These are phyloP conservation scores for Rosa lucieae DNA, from an alignment of 306 rosid species.

Conservation along the genomic window DNA sequence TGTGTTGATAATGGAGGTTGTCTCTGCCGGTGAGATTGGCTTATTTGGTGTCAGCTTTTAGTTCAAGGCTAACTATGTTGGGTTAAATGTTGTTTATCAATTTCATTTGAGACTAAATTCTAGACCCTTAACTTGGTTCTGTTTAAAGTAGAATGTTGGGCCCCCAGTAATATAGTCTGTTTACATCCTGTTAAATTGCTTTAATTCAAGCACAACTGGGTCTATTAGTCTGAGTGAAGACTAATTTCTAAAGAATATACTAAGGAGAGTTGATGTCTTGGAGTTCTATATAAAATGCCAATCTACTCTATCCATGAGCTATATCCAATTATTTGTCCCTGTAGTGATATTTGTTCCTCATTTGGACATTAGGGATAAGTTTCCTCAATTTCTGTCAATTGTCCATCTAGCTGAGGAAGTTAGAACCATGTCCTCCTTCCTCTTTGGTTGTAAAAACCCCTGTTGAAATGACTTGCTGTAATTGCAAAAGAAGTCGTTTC, in stretches of 20 bases:
- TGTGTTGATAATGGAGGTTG: conserved; percentile 1
- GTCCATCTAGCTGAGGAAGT: neutral
- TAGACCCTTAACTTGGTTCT: neutral
- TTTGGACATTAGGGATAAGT: neutral
- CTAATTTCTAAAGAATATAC: neutral
- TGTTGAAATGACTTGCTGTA: too few relatives aligned
- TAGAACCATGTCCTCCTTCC: too few relatives aligned
- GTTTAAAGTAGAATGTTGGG: neutral
- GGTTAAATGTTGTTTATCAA: neutral
- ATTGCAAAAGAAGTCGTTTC: too few relatives aligned
- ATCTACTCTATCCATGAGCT: neutral
- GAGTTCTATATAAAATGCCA: neutral
- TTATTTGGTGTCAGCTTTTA: neutral
- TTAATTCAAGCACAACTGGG: neutral
- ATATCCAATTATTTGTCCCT: neutral
- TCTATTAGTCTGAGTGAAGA: neutral
- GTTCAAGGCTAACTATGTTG: neutral
- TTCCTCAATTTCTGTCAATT: neutral
- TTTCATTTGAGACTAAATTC: neutral
- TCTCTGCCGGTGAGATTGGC: neutral
- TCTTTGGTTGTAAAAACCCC: too few relatives aligned
- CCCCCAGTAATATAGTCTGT: neutral
- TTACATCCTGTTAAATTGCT: neutral
- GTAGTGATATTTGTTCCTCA: too few relatives aligned
- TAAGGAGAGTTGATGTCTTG: neutral